A percentile compares a stretch with the other conserved stretches of the same genome.
Conservation (phyloP, 768 basidiomycete species). For the Suillus bovinus region DNA sequence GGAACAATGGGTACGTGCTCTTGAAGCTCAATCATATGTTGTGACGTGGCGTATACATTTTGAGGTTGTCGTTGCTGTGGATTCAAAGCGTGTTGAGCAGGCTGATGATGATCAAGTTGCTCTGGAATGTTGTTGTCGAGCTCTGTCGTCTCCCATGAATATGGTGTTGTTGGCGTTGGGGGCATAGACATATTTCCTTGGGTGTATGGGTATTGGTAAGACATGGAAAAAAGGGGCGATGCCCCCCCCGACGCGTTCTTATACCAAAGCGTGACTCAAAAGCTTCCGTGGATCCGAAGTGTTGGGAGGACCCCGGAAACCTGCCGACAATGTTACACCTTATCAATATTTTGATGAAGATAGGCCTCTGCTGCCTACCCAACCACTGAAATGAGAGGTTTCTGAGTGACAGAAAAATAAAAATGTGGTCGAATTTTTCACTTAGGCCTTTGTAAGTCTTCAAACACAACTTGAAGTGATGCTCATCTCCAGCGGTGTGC, state of each 20-base stretch:
- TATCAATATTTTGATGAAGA: background rate
- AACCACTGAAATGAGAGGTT: too few species aligned
- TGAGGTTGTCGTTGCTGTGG: constrained; percentile 26
- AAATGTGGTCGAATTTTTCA: too few species aligned
- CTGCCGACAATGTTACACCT: background rate
- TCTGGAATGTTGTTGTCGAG: constrained; percentile 34
- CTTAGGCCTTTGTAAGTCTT: too few species aligned
- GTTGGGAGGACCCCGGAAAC: constrained; percentile 17
- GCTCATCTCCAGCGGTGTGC: constrained; percentile 3
- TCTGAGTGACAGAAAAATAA: too few species aligned
- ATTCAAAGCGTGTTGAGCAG: constrained; percentile 22
- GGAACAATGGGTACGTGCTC: constrained; percentile 32
- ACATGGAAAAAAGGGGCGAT: constrained; percentile 42
- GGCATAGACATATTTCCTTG: constrained; percentile 50
- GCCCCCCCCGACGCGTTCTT: constrained; percentile 28
- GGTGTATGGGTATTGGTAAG: constrained; percentile 48
- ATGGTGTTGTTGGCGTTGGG: constrained; percentile 44
- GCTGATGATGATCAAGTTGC: constrained; percentile 38
- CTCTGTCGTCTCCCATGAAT: constrained; percentile 45
- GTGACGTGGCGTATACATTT: constrained; percentile 22
- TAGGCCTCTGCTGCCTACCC: background rate
- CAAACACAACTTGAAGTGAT: too few species aligned
- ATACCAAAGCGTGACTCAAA: constrained; percentile 29
- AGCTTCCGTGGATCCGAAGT: constrained; percentile 21
- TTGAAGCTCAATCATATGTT: constrained; percentile 24